Evolutionary conservation across 2,329 filamentous ascomycete species (phyloP), one percentile per base, ranked within the genome.

Genomic region (Beauveria asiatica): DNA sequence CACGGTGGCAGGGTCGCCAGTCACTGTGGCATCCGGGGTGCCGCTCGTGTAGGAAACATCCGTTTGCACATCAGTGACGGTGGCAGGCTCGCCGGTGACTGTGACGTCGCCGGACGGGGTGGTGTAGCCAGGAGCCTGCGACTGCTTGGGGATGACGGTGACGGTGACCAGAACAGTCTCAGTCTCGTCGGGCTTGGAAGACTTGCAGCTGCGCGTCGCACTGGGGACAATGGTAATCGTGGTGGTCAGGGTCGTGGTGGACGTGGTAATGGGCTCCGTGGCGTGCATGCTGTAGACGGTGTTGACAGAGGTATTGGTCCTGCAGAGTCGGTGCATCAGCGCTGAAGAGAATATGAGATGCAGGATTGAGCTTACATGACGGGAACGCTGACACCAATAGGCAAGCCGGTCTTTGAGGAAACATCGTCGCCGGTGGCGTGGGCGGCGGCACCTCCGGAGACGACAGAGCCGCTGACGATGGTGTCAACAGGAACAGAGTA

Each of bases 201-300:
- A 59, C 11, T 27, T 39, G 57, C 57, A 59, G 49, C 50, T 51
- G 53, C 46, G 17, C 39, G 45, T 53, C 11, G 4, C 30, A 16
- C 48, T 39, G 39, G 57, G 57, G 16, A 23, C 6, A 25, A 61
- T 33, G 16, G 67, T 67, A 41, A 69, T 52, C 33, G 64, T 65
- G n/a, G 66, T 63, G 9, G 62, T 45, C 49, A 39, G 21, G 51
- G 62, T 61, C 30, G 58, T 64, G 39, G 53, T 56, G 54, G 59
- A 49, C 2, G 73, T 71, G 42, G 66, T 60, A 42, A 62, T 59
- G 42, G 27, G 3, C 23, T 49, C 61, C 5, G 64, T 57, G 17
- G 59, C 66, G 33, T 62, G 65, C 59, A 70, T 59, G 55, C 65
- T 70, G 63, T 73, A 75, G 57, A 73, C 66, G 46, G 72, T 74